These are phyloP conservation scores for Linum usitatissimum DNA, from an alignment of 345 rosid genomes.

Conservation along the genomic window DNA sequence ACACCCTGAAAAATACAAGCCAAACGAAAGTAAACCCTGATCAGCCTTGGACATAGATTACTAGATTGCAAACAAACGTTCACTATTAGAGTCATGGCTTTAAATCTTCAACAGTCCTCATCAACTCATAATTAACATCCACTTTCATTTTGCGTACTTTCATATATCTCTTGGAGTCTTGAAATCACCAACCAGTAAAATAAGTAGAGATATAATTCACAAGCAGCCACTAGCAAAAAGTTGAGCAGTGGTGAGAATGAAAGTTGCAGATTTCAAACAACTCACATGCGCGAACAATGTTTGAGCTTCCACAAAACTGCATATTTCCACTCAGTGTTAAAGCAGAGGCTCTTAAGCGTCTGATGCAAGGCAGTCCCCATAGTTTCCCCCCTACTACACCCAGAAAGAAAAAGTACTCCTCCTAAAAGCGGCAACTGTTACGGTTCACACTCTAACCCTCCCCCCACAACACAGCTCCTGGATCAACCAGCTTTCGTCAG, in stretches of 20 bases:
- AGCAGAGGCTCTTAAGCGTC: constrained; percentile 64
- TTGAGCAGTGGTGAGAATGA: background rate
- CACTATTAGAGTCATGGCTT: no score
- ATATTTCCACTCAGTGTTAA: constrained; percentile 61
- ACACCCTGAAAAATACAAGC: constrained; percentile 44
- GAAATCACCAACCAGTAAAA: no score
- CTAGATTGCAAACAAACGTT: background rate
- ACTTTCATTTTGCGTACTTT: no score
- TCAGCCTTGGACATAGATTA: constrained; percentile 4
- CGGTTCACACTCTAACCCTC: no score
- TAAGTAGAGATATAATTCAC: background rate
- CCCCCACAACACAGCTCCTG: no score
- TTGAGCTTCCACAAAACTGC: constrained; percentile 88
- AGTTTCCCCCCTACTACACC: constrained; percentile 3
- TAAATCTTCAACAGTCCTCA: no score
- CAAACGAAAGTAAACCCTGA: background rate
- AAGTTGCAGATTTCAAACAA: constrained; percentile 3
- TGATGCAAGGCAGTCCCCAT: constrained; percentile 55
- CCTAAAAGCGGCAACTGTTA: no score
- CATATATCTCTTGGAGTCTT: no score
- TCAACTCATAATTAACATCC: no score
- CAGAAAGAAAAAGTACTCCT: background rate
- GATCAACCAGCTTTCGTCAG: no score
- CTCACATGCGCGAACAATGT: constrained; percentile 68
- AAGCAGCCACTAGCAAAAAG: background rate